Evolutionary conservation across 2,329 filamentous ascomycete genomes (phyloP).

Genomic region (Fusarium beomiforme): DNA sequence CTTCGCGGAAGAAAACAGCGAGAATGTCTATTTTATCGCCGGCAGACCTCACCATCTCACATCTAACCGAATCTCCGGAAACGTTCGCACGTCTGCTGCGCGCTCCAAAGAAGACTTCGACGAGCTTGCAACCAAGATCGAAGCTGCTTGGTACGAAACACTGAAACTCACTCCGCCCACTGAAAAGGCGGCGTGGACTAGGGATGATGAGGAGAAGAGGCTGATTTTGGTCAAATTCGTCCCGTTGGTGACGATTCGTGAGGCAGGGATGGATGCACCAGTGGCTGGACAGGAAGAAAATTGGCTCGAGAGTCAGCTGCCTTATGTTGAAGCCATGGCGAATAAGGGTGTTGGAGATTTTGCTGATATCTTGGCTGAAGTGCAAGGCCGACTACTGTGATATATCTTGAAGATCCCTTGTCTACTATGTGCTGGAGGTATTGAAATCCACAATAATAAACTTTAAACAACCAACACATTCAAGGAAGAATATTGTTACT

Average conservation of each 20-base stretch:
- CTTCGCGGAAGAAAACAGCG: neutral
- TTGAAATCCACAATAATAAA: too few species aligned
- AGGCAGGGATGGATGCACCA: slow-evolving; percentile 32
- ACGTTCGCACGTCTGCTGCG: slow-evolving; percentile 20
- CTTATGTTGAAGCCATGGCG: slow-evolving; percentile 23
- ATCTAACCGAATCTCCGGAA: slow-evolving; percentile 27
- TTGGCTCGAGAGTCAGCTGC: slow-evolving; percentile 24
- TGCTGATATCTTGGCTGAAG: neutral
- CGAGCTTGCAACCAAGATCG: slow-evolving; percentile 15
- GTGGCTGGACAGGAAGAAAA: slow-evolving; percentile 28
- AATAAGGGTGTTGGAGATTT: slow-evolving; percentile 18
- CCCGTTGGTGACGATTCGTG: slow-evolving; percentile 29
- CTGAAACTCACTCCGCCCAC: neutral
- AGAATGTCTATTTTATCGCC: slow-evolving; percentile 22
- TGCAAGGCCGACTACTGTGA: neutral
- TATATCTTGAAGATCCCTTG: too few species aligned
- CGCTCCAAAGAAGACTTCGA: slow-evolving; percentile 25
- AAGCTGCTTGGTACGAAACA: slow-evolving; percentile 15
- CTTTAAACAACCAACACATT: too few species aligned
- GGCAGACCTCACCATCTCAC: slow-evolving; percentile 4
- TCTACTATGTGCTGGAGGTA: too few species aligned
- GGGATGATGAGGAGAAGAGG: slow-evolving; percentile 3
- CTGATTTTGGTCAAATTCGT: slow-evolving; percentile 26
- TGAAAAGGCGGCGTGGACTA: neutral
- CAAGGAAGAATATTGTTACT: too few species aligned